These are phyloP conservation scores for Hirschioporus abietinus DNA, from an alignment of 768 basidiomycete genomes.

Conservation along the genomic window DNA sequence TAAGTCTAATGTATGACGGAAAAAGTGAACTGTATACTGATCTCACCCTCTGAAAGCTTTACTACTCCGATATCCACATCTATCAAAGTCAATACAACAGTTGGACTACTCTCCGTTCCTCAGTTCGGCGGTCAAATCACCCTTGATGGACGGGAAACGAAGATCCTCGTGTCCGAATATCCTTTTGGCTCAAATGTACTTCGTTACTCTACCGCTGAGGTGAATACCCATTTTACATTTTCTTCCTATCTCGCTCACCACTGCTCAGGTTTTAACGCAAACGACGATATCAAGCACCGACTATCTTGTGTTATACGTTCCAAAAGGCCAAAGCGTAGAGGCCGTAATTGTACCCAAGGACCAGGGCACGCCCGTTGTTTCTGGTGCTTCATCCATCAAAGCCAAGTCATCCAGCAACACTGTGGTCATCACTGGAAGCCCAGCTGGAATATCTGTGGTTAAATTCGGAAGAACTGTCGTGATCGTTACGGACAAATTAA, in stretches of 20 bases:
- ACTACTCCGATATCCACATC: constrained; percentile 15
- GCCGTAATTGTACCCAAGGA: constrained; percentile 11
- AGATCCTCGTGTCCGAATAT: constrained; percentile 22
- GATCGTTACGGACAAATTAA: constrained; percentile 21
- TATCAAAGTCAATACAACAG: constrained; percentile 19
- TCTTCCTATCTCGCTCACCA: background rate
- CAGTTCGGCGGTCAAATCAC: constrained; percentile 16
- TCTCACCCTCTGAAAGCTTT: constrained; percentile 2
- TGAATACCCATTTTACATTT: constrained; percentile 4
- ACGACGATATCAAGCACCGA: constrained; percentile 16
- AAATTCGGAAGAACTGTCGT: constrained; percentile 12
- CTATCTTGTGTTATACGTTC: constrained; percentile 18
- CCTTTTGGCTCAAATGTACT: constrained; percentile 17
- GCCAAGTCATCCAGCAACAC: constrained; percentile 10
- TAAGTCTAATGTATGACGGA: constrained; percentile 1
- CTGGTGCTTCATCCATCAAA: constrained; percentile 14
- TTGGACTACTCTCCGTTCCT: constrained; percentile 15
- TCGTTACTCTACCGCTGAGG: constrained; percentile 18
- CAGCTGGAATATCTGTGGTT: constrained; percentile 14
- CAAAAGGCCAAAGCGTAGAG: constrained; percentile 15
- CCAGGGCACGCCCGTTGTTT: background rate
- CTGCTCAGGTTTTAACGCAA: constrained; percentile 14
- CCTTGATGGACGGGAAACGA: constrained; percentile 19
- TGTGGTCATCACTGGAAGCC: constrained; percentile 12
- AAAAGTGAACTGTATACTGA: background rate